Conservation (phyloP, 2,329 filamentous ascomycete species). For the Aspergillus fumigatiaffinis region DNA sequence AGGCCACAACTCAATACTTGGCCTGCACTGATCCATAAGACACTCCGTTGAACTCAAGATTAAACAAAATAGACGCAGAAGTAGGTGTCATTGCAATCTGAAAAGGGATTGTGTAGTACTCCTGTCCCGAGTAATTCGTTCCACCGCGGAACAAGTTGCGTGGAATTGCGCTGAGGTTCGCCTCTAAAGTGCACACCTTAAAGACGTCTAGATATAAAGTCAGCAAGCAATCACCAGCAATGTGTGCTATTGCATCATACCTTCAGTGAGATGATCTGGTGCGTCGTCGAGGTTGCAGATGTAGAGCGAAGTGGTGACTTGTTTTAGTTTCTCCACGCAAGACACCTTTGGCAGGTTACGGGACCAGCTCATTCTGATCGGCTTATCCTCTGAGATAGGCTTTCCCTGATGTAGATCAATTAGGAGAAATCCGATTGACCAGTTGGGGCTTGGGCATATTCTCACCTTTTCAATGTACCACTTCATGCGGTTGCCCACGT, state of each 20-base stretch:
- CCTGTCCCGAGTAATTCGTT: conserved; percentile 11
- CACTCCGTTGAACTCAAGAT: conserved; percentile 22
- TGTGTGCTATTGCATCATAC: neutral
- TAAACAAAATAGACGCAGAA: conserved; percentile 21
- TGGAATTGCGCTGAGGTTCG: conserved; percentile 20
- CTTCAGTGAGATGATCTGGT: neutral
- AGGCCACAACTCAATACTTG: conserved; percentile 11
- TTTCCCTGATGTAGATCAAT: neutral
- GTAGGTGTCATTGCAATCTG: conserved; percentile 16
- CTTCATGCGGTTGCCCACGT: neutral
- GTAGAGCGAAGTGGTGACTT: neutral
- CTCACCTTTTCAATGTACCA: conserved; percentile 25
- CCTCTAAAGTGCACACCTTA: conserved; percentile 12
- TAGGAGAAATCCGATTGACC: too few species aligned
- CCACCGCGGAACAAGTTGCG: conserved; percentile 11
- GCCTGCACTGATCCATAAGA: conserved; percentile 20
- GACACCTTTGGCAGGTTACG: fast-evolving
- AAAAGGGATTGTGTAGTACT: conserved; percentile 11
- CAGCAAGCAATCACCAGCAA: neutral
- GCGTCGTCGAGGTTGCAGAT: conserved; percentile 8
- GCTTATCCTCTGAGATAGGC: conserved; percentile 12
- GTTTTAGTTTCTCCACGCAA: neutral
- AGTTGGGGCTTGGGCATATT: too few species aligned
- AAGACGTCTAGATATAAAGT: conserved; percentile 6
- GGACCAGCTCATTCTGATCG: conserved; percentile 11